Percentiles rank a stretch among this genome's conserved stretches.
These are phyloP conservation scores for Lathyrus sativus DNA, from an alignment of 306 rosid species.

Conservation along the genomic window DNA sequence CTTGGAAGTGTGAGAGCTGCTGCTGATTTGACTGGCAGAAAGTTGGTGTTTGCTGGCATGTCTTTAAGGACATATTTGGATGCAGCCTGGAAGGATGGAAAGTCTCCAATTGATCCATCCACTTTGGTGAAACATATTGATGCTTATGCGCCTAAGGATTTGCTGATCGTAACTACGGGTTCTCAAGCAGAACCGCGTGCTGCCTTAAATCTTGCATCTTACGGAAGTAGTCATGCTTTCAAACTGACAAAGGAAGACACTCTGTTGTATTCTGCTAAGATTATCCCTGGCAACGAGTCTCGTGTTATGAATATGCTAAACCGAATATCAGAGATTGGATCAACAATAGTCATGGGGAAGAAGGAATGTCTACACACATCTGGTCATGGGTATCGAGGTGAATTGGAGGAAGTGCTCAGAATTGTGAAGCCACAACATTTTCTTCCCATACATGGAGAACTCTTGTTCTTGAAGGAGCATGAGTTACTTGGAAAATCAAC, in stretches of 20 bases:
- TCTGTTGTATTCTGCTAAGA: constrained; percentile 93
- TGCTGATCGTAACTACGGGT: constrained; percentile 93
- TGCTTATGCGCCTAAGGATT: constrained; percentile 90
- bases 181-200: constrained; percentile 99
- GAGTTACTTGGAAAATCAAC: too few species aligned
- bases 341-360: too few species aligned
- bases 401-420: too few species aligned
- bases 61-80: constrained; percentile 93
- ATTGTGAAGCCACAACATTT: too few species aligned
- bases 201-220: constrained; percentile 95
- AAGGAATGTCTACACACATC: too few species aligned
- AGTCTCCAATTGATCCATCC: constrained; percentile 94
- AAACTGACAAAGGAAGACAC: constrained; percentile 82
- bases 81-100: constrained; percentile 97
- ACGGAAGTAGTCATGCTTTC: constrained; percentile 77
- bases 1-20: constrained; percentile 98
- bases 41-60: constrained; percentile 99
- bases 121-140: constrained; percentile 92
- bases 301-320: constrained; percentile 95
- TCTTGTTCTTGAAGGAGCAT: too few species aligned
- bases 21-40: too few species aligned
- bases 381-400: too few species aligned
- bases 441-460: too few species aligned
- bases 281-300: constrained; percentile 97
- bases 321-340: too few species aligned